Base-by-base conservation (phyloP, 306 rosid genomes). In the Cicer pinnatifidum region DNA sequence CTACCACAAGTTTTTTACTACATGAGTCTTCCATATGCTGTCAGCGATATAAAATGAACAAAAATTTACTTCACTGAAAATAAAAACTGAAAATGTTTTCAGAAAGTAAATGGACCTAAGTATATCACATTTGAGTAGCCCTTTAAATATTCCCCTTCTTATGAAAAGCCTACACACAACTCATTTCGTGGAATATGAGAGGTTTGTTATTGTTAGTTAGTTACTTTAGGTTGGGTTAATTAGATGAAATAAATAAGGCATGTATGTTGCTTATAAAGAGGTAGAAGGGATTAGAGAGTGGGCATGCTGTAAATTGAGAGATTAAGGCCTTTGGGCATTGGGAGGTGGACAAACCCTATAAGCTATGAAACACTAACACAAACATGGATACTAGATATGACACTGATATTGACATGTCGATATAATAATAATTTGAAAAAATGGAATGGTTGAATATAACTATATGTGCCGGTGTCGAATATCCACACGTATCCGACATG, bases 101-200 rank as follows among this genome's bases (percentile, higher is more conserved):
- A 28, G 35, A 28, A 28, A 28, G 5, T 28, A 28, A 28, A 28
- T 3, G 35, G 35, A 28, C 35, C 35, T 28, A 28, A 46, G 67
- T 11, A 67, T 28, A 59, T 37, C 48, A 57, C 35, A 39, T 71
- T 40, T 53, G n/a, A 20, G 59, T 38, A 62, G 23, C 17, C 10
- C 15, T 67, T 76, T 15, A 16, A 11, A 13, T 16, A 52, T 61
- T 78, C 46, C 35, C 10, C 11, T 41, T 51, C 51, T 28, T 50
- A 62, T 40, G 40, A 15, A 71, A 76, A 7, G 5, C 67, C 20
- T 8, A 58, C 40, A 50, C 39, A 35, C 52, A 16, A 39, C 15
- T 45, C 70, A 78, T 53, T 53, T 8, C 13, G 52, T 50, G 45
- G 54, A 75, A 48, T 52, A 13, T 52, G 20, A 13, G 16, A 16